Conservation (phyloP, 108 stramenopile species). For the Cyclotella kingstonii region DNA sequence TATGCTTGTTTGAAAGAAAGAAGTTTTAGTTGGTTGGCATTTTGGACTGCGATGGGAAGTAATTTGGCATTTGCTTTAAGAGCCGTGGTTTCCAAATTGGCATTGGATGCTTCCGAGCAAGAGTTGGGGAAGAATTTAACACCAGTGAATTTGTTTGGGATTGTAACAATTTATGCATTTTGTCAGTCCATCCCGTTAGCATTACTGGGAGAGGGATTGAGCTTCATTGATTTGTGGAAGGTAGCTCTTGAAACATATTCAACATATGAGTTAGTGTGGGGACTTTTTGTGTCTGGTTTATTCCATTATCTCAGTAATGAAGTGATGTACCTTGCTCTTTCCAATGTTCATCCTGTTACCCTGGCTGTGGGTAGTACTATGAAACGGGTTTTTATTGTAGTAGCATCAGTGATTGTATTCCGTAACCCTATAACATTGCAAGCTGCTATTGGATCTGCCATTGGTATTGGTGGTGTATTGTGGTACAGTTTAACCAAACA, state of each 20-base stretch:
- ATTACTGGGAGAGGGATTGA: conserved; percentile 59
- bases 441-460: conserved; percentile 71
- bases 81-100: conserved; percentile 86
- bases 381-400: conserved; percentile 96
- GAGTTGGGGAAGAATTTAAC: conserved; percentile 65
- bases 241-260: conserved; percentile 26
- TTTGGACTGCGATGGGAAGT: conserved; percentile 87
- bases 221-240: conserved; percentile 57
- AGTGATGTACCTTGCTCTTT: conserved; percentile 92
- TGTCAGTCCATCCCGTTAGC: conserved; percentile 74
- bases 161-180: conserved; percentile 83
- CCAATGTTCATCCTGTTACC: conserved; percentile 90
- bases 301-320: conserved; percentile 96
- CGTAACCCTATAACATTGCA: conserved; percentile 79
- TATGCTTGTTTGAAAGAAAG: conserved; percentile 89
- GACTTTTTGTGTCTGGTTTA: conserved; percentile 75
- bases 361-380: conserved; percentile 95
- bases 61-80: conserved; percentile 88
- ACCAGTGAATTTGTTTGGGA: conserved; percentile 88
- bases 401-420: conserved; percentile 92
- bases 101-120: conserved; percentile 51
- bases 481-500: conserved; percentile 80
- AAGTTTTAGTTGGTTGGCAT: conserved; percentile 88
- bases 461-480: conserved; percentile 82
- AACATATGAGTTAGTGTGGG: conserved; percentile 41